phyloP scores from a whole-genome alignment of 2,329 filamentous ascomycete genomes.

The Escovopsis weberi region DNA sequence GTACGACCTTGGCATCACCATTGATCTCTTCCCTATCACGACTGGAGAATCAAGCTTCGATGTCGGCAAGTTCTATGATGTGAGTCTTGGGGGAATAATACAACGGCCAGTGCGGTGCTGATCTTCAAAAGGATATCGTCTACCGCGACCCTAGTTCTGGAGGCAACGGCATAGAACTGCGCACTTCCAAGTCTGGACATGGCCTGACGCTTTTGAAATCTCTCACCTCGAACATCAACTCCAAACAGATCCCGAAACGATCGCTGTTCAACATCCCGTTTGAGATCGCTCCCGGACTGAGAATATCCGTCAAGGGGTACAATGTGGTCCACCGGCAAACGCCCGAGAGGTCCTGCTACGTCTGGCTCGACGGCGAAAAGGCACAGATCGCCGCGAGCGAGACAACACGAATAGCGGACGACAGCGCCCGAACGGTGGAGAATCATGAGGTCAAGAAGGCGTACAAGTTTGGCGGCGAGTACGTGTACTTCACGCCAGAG shows the following conservation, averaged over 20 bases:
- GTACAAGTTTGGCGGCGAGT: conserved; percentile 90
- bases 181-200: conserved; percentile 53
- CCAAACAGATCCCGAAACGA: conserved; percentile 73
- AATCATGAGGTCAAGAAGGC: conserved; percentile 77
- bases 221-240: conserved; percentile 77
- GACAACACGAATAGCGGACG: conserved; percentile 62
- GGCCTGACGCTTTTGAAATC: conserved; percentile 68
- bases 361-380: conserved; percentile 77
- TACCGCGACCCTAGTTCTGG: conserved; percentile 66
- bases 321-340: conserved; percentile 75
- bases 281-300: conserved; percentile 71
- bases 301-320: conserved; percentile 87
- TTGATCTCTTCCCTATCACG: conserved; percentile 87
- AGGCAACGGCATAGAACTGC: conserved; percentile 37
- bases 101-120: neutral
- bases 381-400: conserved; percentile 64
- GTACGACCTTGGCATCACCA: conserved; percentile 81
- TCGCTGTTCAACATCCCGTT: conserved; percentile 78
- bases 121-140: conserved; percentile 57
- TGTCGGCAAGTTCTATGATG: conserved; percentile 78
- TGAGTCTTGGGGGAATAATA: conserved; percentile 20
- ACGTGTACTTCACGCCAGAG: conserved; percentile 71
- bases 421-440: conserved; percentile 62
- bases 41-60: conserved; percentile 59
- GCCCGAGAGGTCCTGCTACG: conserved; percentile 68